A percentile compares a stretch with the other conserved stretches of the same genome.
These are phyloP conservation scores for Thuidium tamariscinum DNA, from an alignment of 225 moss, liverwort and hornwort species.

Conservation along the genomic window DNA sequence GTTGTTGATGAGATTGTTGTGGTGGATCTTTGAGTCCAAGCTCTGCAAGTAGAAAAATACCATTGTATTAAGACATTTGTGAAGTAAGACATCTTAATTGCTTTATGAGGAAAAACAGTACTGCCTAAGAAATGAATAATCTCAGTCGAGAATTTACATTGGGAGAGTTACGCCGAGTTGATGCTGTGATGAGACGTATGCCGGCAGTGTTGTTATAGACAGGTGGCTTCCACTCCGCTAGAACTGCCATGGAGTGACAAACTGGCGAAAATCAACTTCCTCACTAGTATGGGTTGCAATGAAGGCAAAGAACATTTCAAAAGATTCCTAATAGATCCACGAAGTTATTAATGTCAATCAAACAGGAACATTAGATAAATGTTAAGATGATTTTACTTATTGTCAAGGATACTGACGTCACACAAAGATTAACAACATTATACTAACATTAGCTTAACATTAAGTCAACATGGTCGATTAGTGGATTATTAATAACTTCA, in stretches of 20 bases:
- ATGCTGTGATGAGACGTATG: conserved; percentile 81
- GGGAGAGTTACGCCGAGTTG: conserved; percentile 87
- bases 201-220: conserved; percentile 73
- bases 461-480: background rate
- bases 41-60: conserved; percentile 37
- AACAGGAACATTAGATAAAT: background rate
- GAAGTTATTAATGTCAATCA: background rate
- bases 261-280: background rate
- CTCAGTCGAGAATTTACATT: conserved; percentile 39
- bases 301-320: background rate
- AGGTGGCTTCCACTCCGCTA: conserved; percentile 91
- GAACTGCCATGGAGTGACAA: conserved; percentile 37
- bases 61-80: background rate
- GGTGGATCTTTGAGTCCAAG: conserved; percentile 91
- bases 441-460: background rate
- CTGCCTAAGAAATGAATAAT: background rate
- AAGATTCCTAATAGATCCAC: background rate
- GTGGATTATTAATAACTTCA: background rate
- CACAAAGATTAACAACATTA: background rate
- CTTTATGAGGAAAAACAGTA: background rate
- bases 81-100: background rate
- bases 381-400: background rate
- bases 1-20: conserved; percentile 94
- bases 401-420: background rate
- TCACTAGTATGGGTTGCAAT: background rate